Percentiles rank a stretch among this genome's conserved stretches.
Conservation (phyloP, 495 filamentous ascomycete species). For the Penicillium egyptiacum region DNA sequence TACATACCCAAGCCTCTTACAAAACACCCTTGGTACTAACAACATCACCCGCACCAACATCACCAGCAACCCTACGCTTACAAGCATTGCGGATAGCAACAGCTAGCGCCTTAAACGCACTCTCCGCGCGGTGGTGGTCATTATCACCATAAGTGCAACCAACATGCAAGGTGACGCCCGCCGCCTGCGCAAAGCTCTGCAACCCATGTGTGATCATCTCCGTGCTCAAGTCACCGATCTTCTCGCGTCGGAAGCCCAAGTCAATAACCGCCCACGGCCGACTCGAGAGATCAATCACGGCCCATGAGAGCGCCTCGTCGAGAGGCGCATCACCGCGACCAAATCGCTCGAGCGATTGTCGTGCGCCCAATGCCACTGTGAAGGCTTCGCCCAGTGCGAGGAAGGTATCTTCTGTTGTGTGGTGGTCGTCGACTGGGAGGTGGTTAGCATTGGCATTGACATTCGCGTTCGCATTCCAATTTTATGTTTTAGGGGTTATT, state of each 20-base stretch:
- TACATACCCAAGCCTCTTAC: constrained; percentile 16
- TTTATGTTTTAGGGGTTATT: neutral
- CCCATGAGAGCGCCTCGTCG: constrained; percentile 91
- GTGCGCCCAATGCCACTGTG: constrained; percentile 68
- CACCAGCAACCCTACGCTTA: constrained; percentile 64
- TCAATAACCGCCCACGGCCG: constrained; percentile 82
- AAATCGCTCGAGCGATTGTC: constrained; percentile 82
- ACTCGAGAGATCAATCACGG: constrained; percentile 91
- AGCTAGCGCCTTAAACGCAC: constrained; percentile 94
- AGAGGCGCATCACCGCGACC: constrained; percentile 88
- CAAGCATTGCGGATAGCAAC: constrained; percentile 78
- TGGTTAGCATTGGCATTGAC: neutral
- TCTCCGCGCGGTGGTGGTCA: constrained; percentile 96
- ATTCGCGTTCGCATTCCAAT: neutral
- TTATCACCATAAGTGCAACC: constrained; percentile 85
- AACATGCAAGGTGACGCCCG: constrained; percentile 90
- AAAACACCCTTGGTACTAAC: constrained; percentile 93
- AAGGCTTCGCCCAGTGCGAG: constrained; percentile 87
- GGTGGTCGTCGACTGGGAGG: constrained; percentile 90
- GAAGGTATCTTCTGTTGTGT: constrained; percentile 94
- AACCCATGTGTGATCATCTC: constrained; percentile 98
- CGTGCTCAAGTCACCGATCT: constrained; percentile 85
- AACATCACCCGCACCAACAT: constrained; percentile 82
- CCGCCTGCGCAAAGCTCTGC: constrained; percentile 87
- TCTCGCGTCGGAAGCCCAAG: constrained; percentile 80